Percentiles rank a stretch among this genome's conserved stretches.
Conservation (phyloP, 73 alveolate genomes). For the Tetrahymena borealis region DNA sequence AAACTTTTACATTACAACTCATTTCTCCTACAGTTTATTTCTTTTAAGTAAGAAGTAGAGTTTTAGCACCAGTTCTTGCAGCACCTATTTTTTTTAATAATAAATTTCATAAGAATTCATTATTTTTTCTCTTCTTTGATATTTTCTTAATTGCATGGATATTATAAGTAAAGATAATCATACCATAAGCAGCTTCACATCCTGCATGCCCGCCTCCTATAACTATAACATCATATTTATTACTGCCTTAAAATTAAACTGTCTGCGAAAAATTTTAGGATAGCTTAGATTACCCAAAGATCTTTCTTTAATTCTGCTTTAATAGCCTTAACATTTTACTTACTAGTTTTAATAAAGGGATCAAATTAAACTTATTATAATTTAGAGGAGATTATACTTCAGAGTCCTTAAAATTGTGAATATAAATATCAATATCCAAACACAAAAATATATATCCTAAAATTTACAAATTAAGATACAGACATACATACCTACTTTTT, state of each 20-base stretch:
- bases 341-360: neutral
- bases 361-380: neutral
- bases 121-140: neutral
- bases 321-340: neutral
- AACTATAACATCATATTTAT: slow-evolving; percentile 40
- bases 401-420: neutral
- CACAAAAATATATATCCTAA: neutral
- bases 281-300: neutral
- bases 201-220: slow-evolving; percentile 83
- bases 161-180: neutral
- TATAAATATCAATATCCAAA: neutral
- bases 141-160: neutral
- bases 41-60: slow-evolving; percentile 50
- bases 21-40: slow-evolving; percentile 53
- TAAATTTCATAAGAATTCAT: neutral
- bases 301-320: neutral
- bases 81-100: slow-evolving; percentile 15
- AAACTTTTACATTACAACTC: slow-evolving; percentile 40
- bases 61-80: slow-evolving; percentile 62
- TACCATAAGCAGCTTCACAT: slow-evolving; percentile 57
- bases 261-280: neutral
- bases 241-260: neutral
- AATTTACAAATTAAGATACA: neutral
- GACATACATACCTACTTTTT: too few relatives aligned
- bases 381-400: neutral